Base-by-base conservation (phyloP, 495 filamentous ascomycete species). In the Annulohypoxylon moriforme region DNA sequence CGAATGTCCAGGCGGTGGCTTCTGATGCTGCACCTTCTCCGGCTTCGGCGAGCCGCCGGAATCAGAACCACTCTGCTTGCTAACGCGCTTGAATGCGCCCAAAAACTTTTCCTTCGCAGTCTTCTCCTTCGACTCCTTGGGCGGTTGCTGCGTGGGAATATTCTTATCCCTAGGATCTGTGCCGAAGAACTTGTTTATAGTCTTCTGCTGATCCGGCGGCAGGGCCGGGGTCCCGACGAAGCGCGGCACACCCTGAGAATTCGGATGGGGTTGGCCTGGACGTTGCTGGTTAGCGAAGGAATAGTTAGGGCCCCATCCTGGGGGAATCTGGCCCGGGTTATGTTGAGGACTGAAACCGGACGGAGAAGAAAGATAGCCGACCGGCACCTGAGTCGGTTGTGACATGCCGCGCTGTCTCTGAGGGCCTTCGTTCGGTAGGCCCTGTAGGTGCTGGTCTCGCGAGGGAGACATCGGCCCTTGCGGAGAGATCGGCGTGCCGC, bases 81-180 rank as follows among this genome's bases (percentile, higher is more conserved):
- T 60, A 9, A 63, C 58, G 57, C 75, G 52, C 34, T 74, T 78
- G 36, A 78, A 76, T 8, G 76, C 74, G 22, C 63, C 64, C 1
- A 78, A 60, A 8, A 78, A 52, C 38, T 73, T 78, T 3, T 65
- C 65, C n/a, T 74, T 71, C 1, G 71, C 68, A 27, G 68, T 78
- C 64, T 76, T 78, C 50, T 78, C 73, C 18, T 78, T 78, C 5
- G 36, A 42, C 56, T 73, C 73, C 16, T 72, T 75, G 0, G 34
- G 22, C 1, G 68, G 29, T 33, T 67, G 73, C 40, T 67, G 73
- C 14, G 60, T 22, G 14, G 67, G 58, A 11, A 71, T 36, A 8
- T 50, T 63, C 13, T 60, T 67, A 2, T 63, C 68, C 7, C 63
- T 67, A 13, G 27, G 36, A n/a, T 76, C 69, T 18, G 67, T 60